Evolutionary conservation across 2,329 filamentous ascomycete species (phyloP), one percentile per base, ranked within the genome.

Genomic region (Pseudocercospora pini-densiflorae): DNA sequence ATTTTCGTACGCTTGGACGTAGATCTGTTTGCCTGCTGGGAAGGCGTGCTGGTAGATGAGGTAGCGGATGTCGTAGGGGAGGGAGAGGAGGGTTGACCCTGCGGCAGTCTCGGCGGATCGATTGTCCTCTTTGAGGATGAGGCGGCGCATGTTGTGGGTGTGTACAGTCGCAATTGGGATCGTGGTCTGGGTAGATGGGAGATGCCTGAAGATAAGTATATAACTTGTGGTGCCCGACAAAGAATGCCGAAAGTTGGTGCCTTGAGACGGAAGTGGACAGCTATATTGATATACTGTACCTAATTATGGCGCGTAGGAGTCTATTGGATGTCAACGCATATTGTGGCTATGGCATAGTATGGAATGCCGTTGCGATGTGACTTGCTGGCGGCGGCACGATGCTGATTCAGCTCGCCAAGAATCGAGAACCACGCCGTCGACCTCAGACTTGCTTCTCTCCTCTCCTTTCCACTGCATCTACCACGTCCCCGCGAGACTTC

Each of bases 11-110:
- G 71, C 74, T 60, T 75, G 71, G 10, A 77, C 51, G 65, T 77
- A 75, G 29, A 77, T 69, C 29, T 76, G 74, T 45, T 67, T 62
- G 21, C 57, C 64, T 2, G 51, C 29, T 19, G 75, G 75, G 36
- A 77, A 76, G 31, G 75, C 68, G 24, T 77, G 71, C 43, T 71
- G 63, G 66, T 77, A 77, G 67, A 77, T 75, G 12, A 69, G 62
- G 63, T 67, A 62, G 29, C 75, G 73, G 43, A 77, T 65, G 43
- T 77, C 75, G 66, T 76, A 76, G 0, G 75, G 75, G 0, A 77
- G 63, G 0, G 57, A 31, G 10, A 75, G 69, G 12, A 76, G 61
- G 43, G 61, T 14, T 36, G 55, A 12, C 43, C 24, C 3, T 9
- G 23, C 23, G 31, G 47, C 14, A 27, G 3, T 51, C 21, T 21